These are phyloP conservation scores for Aspergillus ellipticus DNA, from an alignment of 495 filamentous ascomycete genomes.

Conservation along the genomic window DNA sequence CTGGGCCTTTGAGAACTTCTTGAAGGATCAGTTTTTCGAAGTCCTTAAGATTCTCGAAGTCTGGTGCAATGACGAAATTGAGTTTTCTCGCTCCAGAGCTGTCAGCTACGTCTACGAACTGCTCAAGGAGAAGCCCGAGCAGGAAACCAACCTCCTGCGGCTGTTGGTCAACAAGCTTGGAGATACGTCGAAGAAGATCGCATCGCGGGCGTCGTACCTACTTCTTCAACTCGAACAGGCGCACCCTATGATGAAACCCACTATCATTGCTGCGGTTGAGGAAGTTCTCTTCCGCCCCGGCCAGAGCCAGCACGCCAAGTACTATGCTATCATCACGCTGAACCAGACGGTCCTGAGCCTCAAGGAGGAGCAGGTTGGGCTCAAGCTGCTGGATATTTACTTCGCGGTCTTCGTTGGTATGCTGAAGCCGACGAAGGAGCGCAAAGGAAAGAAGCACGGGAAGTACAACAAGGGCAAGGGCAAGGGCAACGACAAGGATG, in stretches of 20 bases:
- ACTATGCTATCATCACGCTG: slow-evolving; percentile 92
- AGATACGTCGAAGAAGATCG: slow-evolving; percentile 89
- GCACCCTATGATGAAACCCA: slow-evolving; percentile 89
- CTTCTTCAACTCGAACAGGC: slow-evolving; percentile 82
- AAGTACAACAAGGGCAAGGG: slow-evolving; percentile 24
- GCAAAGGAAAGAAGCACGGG: slow-evolving; percentile 14
- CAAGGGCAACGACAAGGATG: slow-evolving; percentile 40
- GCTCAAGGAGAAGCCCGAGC: slow-evolving; percentile 92
- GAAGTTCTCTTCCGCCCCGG: slow-evolving; percentile 85
- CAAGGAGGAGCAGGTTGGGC: slow-evolving; percentile 78
- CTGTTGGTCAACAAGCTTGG: slow-evolving; percentile 94
- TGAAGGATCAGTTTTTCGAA: slow-evolving; percentile 89
- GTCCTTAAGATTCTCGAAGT: slow-evolving; percentile 82
- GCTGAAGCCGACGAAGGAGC: slow-evolving; percentile 56
- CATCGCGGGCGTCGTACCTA: slow-evolving; percentile 85
- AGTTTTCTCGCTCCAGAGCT: slow-evolving; percentile 80
- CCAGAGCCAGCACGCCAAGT: slow-evolving; percentile 82
- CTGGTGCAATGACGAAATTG: slow-evolving; percentile 91
- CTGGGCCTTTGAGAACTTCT: slow-evolving; percentile 93
- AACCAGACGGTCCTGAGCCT: slow-evolving; percentile 90
- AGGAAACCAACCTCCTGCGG: slow-evolving; percentile 89
- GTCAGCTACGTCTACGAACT: slow-evolving; percentile 86
- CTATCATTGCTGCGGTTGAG: slow-evolving; percentile 80
- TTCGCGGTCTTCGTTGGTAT: slow-evolving; percentile 78
- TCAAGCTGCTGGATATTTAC: slow-evolving; percentile 80